Percentiles rank a stretch among this genome's conserved stretches.
These are phyloP conservation scores for Lecanicillium sp. DNA, from an alignment of 2,329 filamentous ascomycete species.

Conservation along the genomic window DNA sequence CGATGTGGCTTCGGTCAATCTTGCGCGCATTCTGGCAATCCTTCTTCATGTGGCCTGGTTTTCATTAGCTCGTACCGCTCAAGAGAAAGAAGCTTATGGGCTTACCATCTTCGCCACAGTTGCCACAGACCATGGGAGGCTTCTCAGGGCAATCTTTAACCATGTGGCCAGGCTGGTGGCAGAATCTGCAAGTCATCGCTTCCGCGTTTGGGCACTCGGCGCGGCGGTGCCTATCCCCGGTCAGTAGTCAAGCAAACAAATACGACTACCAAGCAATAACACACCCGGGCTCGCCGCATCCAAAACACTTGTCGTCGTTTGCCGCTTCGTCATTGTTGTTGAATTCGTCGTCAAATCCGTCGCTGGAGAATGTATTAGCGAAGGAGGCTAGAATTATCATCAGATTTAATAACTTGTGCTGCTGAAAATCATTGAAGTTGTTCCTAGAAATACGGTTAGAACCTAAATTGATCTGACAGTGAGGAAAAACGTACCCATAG, in stretches of 20 bases:
- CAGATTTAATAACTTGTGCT: no score
- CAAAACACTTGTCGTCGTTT: constrained; percentile 24
- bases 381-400: no score
- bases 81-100: neutral
- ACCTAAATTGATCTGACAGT: no score
- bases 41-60: constrained; percentile 42
- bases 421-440: no score
- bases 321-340: constrained; percentile 10
- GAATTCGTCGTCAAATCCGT: constrained; percentile 1
- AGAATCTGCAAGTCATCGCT: constrained; percentile 32
- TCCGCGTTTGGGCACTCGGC: constrained; percentile 26
- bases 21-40: constrained; percentile 53
- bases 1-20: constrained; percentile 43
- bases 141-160: constrained; percentile 55
- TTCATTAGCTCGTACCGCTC: constrained; percentile 9
- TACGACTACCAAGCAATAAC: constrained; percentile 2
- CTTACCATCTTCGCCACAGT: constrained; percentile 53
- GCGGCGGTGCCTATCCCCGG: constrained; percentile 18
- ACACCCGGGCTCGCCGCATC: constrained; percentile 28
- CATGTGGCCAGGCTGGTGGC: constrained; percentile 43
- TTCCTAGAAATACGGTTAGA: no score
- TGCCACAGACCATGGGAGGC: constrained; percentile 46
- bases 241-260: no score
- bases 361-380: neutral
- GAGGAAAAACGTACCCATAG: constrained; percentile 1